phyloP scores from a whole-genome alignment of 768 basidiomycete species.

The Termitomyces sp. region DNA sequence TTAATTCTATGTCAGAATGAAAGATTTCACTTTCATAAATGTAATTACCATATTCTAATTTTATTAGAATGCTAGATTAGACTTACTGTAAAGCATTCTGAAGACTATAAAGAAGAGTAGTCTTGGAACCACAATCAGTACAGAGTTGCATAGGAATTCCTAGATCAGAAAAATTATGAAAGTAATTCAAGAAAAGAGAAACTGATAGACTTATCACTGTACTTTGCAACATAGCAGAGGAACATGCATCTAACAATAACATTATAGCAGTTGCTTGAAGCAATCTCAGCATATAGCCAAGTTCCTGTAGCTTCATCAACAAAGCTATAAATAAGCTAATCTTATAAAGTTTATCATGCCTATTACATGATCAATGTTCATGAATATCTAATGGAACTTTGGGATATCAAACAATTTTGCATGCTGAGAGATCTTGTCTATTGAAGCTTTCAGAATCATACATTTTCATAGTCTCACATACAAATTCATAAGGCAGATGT shows the following conservation, averaged over 20 bases:
- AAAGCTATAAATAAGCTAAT: too few relatives aligned
- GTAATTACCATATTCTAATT: too few relatives aligned
- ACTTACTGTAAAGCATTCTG: background rate
- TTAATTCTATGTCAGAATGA: slow-evolving; percentile 10
- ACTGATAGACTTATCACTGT: slow-evolving; percentile 17
- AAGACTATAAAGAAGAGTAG: slow-evolving; percentile 22
- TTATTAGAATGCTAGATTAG: background rate
- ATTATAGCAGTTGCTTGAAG: too few relatives aligned
- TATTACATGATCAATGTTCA: too few relatives aligned
- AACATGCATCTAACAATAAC: slow-evolving; percentile 15
- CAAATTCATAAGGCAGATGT: background rate
- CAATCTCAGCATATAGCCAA: too few relatives aligned
- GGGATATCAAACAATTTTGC: too few relatives aligned
- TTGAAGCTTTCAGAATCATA: background rate
- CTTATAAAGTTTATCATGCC: too few relatives aligned
- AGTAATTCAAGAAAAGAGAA: too few relatives aligned
- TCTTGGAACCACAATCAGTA: slow-evolving; percentile 32
- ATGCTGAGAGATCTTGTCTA: too few relatives aligned
- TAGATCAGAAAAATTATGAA: background rate
- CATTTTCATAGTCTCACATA: background rate
- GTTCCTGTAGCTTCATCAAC: too few relatives aligned
- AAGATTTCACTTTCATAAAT: background rate
- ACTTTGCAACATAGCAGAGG: slow-evolving; percentile 21
- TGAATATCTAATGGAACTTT: too few relatives aligned
- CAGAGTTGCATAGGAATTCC: slow-evolving; percentile 8